Conservation (phyloP, 75 land plant genomes). For the Azolla pinnata region DNA sequence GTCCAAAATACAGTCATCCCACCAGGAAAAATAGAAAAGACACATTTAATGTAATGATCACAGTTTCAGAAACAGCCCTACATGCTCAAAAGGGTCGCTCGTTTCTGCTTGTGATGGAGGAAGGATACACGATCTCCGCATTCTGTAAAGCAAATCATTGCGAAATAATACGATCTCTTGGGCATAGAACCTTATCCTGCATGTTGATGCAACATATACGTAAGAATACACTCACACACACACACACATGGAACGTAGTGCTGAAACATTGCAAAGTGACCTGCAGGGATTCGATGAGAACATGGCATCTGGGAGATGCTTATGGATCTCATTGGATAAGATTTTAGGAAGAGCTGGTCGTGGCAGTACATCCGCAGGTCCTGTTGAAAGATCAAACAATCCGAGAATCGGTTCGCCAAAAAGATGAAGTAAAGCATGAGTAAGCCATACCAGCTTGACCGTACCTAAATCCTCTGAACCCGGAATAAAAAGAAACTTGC, state of each 20-base stretch:
- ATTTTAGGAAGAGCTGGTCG: constrained; percentile 77
- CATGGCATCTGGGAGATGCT: constrained; percentile 73
- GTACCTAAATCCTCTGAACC: constrained; percentile 94
- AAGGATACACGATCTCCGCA: constrained; percentile 77
- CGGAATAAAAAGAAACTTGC: constrained; percentile 82
- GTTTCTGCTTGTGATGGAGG: constrained; percentile 91
- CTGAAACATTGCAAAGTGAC: too few relatives aligned
- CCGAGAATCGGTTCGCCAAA: too few relatives aligned
- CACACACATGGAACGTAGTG: too few relatives aligned
- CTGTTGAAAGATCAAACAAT: constrained; percentile 38
- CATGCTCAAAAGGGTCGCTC: constrained; percentile 89
- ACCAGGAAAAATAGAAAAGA: too few relatives aligned
- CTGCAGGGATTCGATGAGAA: constrained; percentile 97
- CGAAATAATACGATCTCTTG: constrained; percentile 96
- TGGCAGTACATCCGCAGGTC: constrained; percentile 85
- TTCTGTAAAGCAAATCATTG: constrained; percentile 87
- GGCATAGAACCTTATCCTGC: constrained; percentile 76
- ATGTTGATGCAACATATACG: neutral
- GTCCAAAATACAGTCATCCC: constrained; percentile 6
- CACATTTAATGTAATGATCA: too few relatives aligned
- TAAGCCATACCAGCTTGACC: too few relatives aligned
- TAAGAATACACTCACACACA: too few relatives aligned
- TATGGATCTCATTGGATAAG: constrained; percentile 71
- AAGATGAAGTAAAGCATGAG: too few relatives aligned
- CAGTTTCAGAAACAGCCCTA: too few relatives aligned